phyloP scores from a whole-genome alignment of 148 eudicot genomes.

The Chenopodium album region DNA sequence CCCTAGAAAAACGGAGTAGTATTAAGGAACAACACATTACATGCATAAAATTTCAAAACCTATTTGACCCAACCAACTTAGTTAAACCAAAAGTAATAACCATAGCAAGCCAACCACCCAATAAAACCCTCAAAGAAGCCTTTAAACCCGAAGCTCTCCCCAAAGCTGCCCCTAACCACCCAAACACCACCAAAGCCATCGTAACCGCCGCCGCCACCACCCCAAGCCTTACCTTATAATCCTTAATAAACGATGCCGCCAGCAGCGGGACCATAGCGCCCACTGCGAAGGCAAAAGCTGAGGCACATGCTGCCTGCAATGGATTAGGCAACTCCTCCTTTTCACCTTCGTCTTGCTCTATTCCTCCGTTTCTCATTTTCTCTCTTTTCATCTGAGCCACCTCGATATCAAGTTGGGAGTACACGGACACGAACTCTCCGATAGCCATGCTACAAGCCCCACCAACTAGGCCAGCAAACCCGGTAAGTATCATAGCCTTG shows the following conservation, averaged over 20 bases:
- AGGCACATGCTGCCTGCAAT: constrained; percentile 36
- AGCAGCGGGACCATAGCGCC: constrained; percentile 44
- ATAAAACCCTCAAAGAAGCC: constrained; percentile 36
- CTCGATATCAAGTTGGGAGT: constrained; percentile 41
- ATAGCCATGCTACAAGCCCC: constrained; percentile 50
- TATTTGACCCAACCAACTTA: constrained; percentile 34
- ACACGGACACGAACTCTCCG: constrained; percentile 48
- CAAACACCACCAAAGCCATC: constrained; percentile 35
- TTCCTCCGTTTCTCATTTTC: not conserved
- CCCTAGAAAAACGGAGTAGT: accelerated
- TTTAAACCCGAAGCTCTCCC: constrained; percentile 34
- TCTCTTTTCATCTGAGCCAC: constrained; percentile 37
- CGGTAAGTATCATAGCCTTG: constrained; percentile 42
- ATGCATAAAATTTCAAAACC: not conserved
- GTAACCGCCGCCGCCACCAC: constrained; percentile 38
- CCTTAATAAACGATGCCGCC: constrained; percentile 36
- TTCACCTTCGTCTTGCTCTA: not conserved
- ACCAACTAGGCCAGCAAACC: constrained; percentile 41
- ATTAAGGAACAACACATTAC: not conserved
- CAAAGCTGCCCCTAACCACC: constrained; percentile 39
- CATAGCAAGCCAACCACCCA: constrained; percentile 58
- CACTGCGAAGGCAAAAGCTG: constrained; percentile 35
- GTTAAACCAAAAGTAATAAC: constrained; percentile 28
- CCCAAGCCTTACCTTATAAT: constrained; percentile 37
- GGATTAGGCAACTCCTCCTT: constrained; percentile 40